Evolutionary conservation across 2,329 filamentous ascomycete genomes (phyloP), one percentile per base, ranked within the genome.

Genomic region (Ploettnerulaceae sp.): DNA sequence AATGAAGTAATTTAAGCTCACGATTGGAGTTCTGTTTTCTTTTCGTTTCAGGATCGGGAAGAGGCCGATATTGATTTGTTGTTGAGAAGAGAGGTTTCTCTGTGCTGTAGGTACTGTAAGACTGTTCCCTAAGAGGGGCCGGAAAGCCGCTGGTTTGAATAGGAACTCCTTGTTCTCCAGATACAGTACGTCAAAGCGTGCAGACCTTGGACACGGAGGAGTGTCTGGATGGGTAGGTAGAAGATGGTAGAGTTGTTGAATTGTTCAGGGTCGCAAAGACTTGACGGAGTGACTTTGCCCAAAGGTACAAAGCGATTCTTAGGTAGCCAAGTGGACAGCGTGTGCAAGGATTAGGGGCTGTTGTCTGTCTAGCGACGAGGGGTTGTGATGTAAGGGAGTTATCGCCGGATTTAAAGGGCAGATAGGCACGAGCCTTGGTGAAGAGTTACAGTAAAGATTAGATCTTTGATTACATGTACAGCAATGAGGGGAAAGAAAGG

Each of bases 141-240:
- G 45, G 39, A 42, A 48, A 32, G 45, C 39, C 45, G 39, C 28
- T 42, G 12, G 15, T 43, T 18, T 7, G 24, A 7, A 17, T 37
- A 28, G 36, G 14, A 29, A 29, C 20, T 45, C 28, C 32, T 41
- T 29, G 29, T 15, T 12, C 26, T 26, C 12, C 24, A 12, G 35
- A 8, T 18, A 29, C 25, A 20, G 15, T 32, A 29, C 24, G 12
- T 7, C 8, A 20, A 34, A 15, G 28, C 29, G 31, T 12, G 22
- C 20, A 39, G 36, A 39, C 29, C 36, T 29, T 39, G 36, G 36
- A 26, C n/a, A 20, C 12, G 29, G 21, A n/a, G 36, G 15, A 24
- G 25, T n/a, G 7, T 39, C 15, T 39, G 17, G 15, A 20, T 29
- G n/a, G 1, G 24, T 20, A 20, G 11, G 14, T 39, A 20, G 17